These are phyloP conservation scores for Proliferodiscus dingleyae DNA, from an alignment of 2,329 filamentous ascomycete genomes.

Conservation along the genomic window DNA sequence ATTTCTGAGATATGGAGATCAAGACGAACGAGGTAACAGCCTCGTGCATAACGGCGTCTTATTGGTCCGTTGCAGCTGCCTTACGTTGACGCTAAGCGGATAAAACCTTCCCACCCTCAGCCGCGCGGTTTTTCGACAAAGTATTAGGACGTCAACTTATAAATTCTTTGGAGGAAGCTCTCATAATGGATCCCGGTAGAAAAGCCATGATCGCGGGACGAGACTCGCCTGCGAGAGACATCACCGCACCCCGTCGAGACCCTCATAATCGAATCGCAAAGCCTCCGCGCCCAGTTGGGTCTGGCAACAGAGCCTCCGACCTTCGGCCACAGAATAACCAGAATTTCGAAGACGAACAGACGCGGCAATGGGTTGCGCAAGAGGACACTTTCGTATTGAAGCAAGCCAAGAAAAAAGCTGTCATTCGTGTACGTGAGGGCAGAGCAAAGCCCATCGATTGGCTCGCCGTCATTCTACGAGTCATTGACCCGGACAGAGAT, in stretches of 20 bases:
- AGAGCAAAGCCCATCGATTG: slow-evolving; percentile 91
- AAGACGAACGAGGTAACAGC: no score
- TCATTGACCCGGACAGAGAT: slow-evolving; percentile 80
- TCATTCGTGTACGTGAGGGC: slow-evolving; percentile 86
- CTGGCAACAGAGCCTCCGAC: slow-evolving; percentile 25
- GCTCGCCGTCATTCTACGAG: slow-evolving; percentile 83
- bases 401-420: slow-evolving; percentile 96
- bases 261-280: slow-evolving; percentile 53
- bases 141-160: no score
- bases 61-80: no score
- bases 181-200: slow-evolving; percentile 29
- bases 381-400: slow-evolving; percentile 95
- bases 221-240: slow-evolving; percentile 41
- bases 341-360: slow-evolving; percentile 62
- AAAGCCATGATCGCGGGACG: slow-evolving; percentile 28
- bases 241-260: slow-evolving; percentile 53
- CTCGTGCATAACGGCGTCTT: no score
- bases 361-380: slow-evolving; percentile 79
- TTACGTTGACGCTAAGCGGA: no score
- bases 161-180: not conserved
- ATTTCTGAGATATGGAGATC: no score
- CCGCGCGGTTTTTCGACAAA: no score
- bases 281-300: slow-evolving; percentile 30
- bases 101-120: no score
- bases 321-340: slow-evolving; percentile 26